phyloP scores from a whole-genome alignment of 495 filamentous ascomycete genomes.

The Recurvomyces mirabilis region DNA sequence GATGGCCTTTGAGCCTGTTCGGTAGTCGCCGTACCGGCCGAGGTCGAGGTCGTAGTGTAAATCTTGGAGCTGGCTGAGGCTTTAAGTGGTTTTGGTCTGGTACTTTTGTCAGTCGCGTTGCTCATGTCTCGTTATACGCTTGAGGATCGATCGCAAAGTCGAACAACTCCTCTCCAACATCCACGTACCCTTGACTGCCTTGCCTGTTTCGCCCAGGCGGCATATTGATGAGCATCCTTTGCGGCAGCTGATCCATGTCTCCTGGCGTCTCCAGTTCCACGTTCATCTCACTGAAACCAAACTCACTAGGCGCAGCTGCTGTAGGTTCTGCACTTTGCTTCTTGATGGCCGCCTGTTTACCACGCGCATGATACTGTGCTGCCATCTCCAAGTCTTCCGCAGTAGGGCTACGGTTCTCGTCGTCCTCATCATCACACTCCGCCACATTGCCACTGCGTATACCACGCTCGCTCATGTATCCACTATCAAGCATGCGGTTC shows the following conservation, averaged over 20 bases:
- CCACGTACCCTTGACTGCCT: constrained; percentile 18
- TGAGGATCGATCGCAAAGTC: not conserved
- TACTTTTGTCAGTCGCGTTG: not conserved
- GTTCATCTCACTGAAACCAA: constrained; percentile 1
- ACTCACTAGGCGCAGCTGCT: not conserved
- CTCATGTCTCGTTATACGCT: too few relatives aligned
- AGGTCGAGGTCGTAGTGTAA: too few relatives aligned
- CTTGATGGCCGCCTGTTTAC: constrained; percentile 6
- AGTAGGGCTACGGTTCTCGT: constrained; percentile 33
- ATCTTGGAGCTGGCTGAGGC: not conserved
- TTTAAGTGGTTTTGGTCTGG: constrained; percentile 8
- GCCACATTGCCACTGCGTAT: constrained; percentile 28
- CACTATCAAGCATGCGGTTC: constrained; percentile 44
- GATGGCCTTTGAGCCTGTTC: not conserved
- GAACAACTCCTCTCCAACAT: not conserved
- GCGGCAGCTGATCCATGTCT: constrained; percentile 12
- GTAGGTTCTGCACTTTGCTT: not conserved
- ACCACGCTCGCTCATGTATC: constrained; percentile 66
- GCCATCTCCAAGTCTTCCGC: constrained; percentile 25
- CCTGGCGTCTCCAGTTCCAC: constrained; percentile 7
- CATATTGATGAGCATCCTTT: constrained; percentile 9
- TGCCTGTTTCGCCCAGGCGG: not conserved
- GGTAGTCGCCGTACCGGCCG: too few relatives aligned
- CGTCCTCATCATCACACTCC: constrained; percentile 45
- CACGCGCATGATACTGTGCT: constrained; percentile 17